These are phyloP conservation scores for Chalaropsis ovoidea DNA, from an alignment of 2,329 filamentous ascomycete genomes.

Conservation along the genomic window DNA sequence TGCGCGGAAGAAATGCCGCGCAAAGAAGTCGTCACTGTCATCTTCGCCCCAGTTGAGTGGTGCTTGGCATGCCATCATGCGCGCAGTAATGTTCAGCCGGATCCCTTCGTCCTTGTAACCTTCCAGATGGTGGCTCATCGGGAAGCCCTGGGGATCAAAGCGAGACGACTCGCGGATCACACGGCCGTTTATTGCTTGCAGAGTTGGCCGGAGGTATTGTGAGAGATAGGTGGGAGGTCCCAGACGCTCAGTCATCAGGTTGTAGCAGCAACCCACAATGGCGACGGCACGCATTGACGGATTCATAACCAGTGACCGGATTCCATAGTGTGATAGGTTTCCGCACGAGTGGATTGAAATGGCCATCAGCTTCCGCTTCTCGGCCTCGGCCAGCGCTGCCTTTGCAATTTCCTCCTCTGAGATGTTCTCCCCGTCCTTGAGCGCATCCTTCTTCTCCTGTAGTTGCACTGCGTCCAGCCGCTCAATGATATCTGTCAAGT, in stretches of 20 bases:
- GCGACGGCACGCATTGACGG: constrained; percentile 78
- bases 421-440: constrained; percentile 31
- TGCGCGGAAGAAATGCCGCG: constrained; percentile 83
- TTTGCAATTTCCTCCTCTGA: constrained; percentile 22
- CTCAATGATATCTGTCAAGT: constrained; percentile 56
- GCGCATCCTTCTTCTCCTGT: constrained; percentile 19
- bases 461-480: constrained; percentile 40
- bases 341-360: constrained; percentile 96
- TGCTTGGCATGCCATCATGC: constrained; percentile 97
- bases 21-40: constrained; percentile 83
- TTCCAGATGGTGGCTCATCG: constrained; percentile 67
- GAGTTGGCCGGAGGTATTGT: constrained; percentile 59
- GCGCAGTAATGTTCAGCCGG: constrained; percentile 84
- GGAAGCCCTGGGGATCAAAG: constrained; percentile 85
- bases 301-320: constrained; percentile 77
- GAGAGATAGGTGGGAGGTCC: constrained; percentile 80
- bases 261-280: constrained; percentile 97
- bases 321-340: constrained; percentile 89
- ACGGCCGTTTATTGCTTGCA: constrained; percentile 58
- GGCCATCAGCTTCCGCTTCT: constrained; percentile 53
- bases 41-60: constrained; percentile 78
- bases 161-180: constrained; percentile 57
- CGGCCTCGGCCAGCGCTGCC: constrained; percentile 27
- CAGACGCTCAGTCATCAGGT: constrained; percentile 81
- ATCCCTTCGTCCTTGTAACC: constrained; percentile 54